These are phyloP conservation scores for Aspergillus neoniger DNA, from an alignment of 2,329 filamentous ascomycete genomes.

Conservation along the genomic window DNA sequence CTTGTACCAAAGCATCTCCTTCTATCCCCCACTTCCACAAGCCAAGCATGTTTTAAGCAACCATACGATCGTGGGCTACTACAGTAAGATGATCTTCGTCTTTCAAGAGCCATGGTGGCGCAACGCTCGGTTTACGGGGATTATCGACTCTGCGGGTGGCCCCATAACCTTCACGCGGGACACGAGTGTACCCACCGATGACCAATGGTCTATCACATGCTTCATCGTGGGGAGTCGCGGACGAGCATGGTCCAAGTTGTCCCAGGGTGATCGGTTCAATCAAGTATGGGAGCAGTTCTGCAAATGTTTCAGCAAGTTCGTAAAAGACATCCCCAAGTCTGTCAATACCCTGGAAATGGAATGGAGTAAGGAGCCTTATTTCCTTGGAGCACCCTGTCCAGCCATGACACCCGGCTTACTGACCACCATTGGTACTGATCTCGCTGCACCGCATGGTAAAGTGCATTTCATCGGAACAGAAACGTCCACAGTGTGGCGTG, in stretches of 20 bases:
- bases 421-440: neutral
- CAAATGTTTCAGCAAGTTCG: neutral
- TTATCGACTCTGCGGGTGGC: slow-evolving; percentile 48
- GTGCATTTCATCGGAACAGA: neutral
- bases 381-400: slow-evolving; percentile 43
- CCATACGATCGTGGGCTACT: slow-evolving; percentile 48
- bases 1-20: slow-evolving; percentile 48
- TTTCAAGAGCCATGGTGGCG: slow-evolving; percentile 52
- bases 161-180: slow-evolving; percentile 52
- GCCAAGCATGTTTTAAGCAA: slow-evolving; percentile 41
- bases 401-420: neutral
- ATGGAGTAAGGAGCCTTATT: slow-evolving; percentile 44
- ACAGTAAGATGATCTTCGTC: slow-evolving; percentile 53
- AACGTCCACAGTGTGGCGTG: neutral
- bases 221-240: slow-evolving; percentile 45
- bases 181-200: slow-evolving; percentile 34
- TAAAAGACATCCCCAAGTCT: neutral
- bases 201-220: slow-evolving; percentile 38
- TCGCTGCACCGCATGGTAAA: neutral
- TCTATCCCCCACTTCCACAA: slow-evolving; percentile 50
- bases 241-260: slow-evolving; percentile 30
- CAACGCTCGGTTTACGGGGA: slow-evolving; percentile 47
- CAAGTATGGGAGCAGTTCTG: slow-evolving; percentile 1
- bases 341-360: slow-evolving; percentile 28
- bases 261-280: slow-evolving; percentile 15